A percentile compares a stretch with the other conserved stretches of the same genome.
phyloP scores from a whole-genome alignment of 169 alveolate species.

The Eimeria praecox region DNA sequence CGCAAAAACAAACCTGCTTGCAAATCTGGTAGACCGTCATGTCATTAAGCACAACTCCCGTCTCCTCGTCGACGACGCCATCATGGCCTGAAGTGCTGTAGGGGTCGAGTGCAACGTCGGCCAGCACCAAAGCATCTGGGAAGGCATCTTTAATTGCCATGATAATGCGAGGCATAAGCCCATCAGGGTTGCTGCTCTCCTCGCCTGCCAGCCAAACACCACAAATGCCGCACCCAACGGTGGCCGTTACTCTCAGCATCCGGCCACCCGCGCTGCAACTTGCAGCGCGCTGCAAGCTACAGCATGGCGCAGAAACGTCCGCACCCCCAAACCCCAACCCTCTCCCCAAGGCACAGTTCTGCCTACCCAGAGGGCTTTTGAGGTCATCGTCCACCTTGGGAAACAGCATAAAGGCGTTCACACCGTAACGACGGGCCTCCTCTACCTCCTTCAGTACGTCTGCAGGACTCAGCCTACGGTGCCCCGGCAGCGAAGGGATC shows the following conservation, averaged over 20 bases:
- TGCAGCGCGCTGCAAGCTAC: background rate
- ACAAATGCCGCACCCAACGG: background rate
- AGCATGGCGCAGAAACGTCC: background rate
- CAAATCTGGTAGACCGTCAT: constrained; percentile 85
- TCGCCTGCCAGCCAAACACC: constrained; percentile 67
- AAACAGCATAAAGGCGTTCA: constrained; percentile 87
- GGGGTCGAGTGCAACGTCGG: constrained; percentile 88
- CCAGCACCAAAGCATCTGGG: constrained; percentile 84
- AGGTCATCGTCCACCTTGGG: constrained; percentile 85
- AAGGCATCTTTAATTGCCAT: constrained; percentile 84
- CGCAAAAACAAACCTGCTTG: constrained; percentile 81
- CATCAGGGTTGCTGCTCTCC: constrained; percentile 86
- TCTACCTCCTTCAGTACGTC: constrained; percentile 86
- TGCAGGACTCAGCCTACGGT: constrained; percentile 81
- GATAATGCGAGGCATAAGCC: constrained; percentile 83
- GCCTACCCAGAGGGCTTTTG: constrained; percentile 83
- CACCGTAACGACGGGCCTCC: constrained; percentile 84
- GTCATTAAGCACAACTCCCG: constrained; percentile 86
- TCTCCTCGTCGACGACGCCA: constrained; percentile 86
- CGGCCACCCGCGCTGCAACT: background rate
- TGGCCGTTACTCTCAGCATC: background rate
- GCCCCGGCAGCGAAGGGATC: constrained; percentile 84
- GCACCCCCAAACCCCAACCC: constrained; percentile 29
- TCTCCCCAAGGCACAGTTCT: background rate
- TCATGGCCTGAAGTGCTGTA: constrained; percentile 87